These are phyloP conservation scores for Nicotiana sylvestris DNA, from an alignment of 257 asterid genomes.

Conservation along the genomic window DNA sequence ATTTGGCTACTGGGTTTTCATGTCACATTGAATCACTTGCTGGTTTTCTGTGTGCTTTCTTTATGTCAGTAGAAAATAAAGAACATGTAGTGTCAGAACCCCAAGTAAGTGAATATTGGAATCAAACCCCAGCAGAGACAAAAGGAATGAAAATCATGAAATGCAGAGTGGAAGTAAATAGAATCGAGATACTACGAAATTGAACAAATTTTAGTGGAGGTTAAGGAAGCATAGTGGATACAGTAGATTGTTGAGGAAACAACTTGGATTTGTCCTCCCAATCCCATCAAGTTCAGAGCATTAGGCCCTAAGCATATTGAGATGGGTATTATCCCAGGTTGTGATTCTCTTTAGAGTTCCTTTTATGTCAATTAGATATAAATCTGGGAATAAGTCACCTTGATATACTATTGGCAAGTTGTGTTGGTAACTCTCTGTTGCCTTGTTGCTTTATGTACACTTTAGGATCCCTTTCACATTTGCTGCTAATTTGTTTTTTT, in stretches of 20 bases:
- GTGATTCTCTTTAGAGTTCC: not conserved
- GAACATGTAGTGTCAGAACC: not conserved
- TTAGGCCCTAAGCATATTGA: not conserved
- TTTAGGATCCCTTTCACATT: not conserved
- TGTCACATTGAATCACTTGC: not conserved
- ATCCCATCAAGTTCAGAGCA: not conserved
- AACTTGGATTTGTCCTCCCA: not conserved
- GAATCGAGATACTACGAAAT: not conserved
- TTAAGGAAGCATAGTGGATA: not conserved
- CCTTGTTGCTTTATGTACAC: not conserved
- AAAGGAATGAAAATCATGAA: not conserved
- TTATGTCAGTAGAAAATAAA: not conserved
- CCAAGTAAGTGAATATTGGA: not conserved
- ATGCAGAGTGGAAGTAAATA: not conserved
- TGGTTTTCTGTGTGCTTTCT: not conserved
- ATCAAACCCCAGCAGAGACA: too few relatives aligned
- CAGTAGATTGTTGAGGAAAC: conserved; percentile 1
- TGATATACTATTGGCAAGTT: not conserved
- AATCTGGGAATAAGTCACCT: not conserved
- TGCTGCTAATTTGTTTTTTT: not conserved
- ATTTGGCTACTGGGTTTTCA: not conserved
- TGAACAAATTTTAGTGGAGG: not conserved
- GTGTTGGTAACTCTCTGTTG: not conserved
- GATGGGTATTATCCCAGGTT: not conserved
- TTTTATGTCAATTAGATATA: not conserved